A percentile compares a stretch with the other conserved stretches of the same genome.
Evolutionary conservation across 768 basidiomycete genomes (phyloP).

Genomic region (Boletus subparvulus): DNA sequence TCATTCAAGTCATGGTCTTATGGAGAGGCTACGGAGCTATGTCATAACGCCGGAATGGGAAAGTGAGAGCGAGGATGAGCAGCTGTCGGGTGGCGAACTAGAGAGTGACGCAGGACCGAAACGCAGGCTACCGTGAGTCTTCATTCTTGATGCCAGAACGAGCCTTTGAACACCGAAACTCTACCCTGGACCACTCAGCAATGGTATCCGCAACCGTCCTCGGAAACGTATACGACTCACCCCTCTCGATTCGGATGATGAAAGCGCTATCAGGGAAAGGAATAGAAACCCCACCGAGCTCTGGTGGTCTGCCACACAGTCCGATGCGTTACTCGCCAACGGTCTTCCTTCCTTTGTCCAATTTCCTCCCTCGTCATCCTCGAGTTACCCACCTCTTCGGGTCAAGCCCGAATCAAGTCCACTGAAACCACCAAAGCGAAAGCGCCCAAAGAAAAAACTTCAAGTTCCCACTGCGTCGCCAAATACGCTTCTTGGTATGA

Average conservation of each 20-base stretch:
- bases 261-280: conserved; percentile 28
- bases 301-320: conserved; percentile 77
- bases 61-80: conserved; percentile 38
- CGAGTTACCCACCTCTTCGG: conserved; percentile 2
- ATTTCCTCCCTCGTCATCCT: conserved; percentile 25
- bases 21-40: conserved; percentile 23
- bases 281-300: conserved; percentile 48
- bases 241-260: conserved; percentile 39
- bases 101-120: conserved; percentile 54
- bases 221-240: conserved; percentile 61
- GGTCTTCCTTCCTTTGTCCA: conserved; percentile 57
- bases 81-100: conserved; percentile 17
- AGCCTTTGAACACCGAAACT: background rate
- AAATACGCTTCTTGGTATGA: conserved; percentile 58
- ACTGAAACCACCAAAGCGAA: conserved; percentile 17
- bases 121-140: conserved; percentile 45
- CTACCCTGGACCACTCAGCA: conserved; percentile 12
- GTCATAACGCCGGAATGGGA: conserved; percentile 30
- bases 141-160: background rate
- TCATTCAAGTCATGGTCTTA: conserved; percentile 15
- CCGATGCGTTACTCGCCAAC: conserved; percentile 58
- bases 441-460: conserved; percentile 24
- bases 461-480: conserved; percentile 25
- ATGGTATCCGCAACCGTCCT: conserved; percentile 41
- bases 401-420: conserved; percentile 14